Evolutionary conservation across 1,139 yeast species (phyloP).

Genomic region (Debaryomyces nepalensis): DNA sequence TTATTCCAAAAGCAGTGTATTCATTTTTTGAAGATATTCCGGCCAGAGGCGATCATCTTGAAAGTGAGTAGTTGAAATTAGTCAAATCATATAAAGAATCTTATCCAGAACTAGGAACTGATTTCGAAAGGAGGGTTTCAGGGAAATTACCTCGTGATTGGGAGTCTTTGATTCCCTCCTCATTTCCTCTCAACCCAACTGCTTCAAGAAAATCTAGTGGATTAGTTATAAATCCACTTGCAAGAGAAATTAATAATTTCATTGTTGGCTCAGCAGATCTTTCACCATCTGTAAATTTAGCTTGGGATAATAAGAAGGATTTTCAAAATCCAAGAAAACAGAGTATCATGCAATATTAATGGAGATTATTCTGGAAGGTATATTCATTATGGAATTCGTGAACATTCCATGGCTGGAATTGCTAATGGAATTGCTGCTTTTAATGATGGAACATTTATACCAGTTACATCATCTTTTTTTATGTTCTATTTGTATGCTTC

Average conservation of each 20-base stretch:
- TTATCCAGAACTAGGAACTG: conserved; percentile 27
- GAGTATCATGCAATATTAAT: conserved; percentile 27
- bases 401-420: conserved; percentile 41
- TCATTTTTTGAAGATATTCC: conserved; percentile 27
- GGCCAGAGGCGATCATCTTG: conserved; percentile 23
- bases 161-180: conserved; percentile 22
- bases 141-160: conserved; percentile 30
- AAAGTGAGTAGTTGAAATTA: conserved; percentile 22
- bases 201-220: conserved; percentile 32
- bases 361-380: conserved; percentile 34
- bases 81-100: conserved; percentile 20
- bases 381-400: conserved; percentile 39
- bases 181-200: conserved; percentile 23
- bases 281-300: conserved; percentile 32
- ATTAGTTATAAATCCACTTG: conserved; percentile 24
- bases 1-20: conserved; percentile 26
- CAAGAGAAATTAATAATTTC: conserved; percentile 24
- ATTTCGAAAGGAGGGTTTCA: conserved; percentile 23
- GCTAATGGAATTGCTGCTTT: conserved; percentile 45
- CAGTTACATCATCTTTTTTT: conserved; percentile 39
- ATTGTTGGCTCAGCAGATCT: conserved; percentile 34
- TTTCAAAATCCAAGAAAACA: conserved; percentile 29
- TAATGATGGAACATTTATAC: conserved; percentile 36
- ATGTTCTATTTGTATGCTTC: conserved; percentile 44
- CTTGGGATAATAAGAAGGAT: conserved; percentile 28